Evolutionary conservation across 108 stramenopile species (phyloP).

Genomic region (Cyclostephanos tholiformis): DNA sequence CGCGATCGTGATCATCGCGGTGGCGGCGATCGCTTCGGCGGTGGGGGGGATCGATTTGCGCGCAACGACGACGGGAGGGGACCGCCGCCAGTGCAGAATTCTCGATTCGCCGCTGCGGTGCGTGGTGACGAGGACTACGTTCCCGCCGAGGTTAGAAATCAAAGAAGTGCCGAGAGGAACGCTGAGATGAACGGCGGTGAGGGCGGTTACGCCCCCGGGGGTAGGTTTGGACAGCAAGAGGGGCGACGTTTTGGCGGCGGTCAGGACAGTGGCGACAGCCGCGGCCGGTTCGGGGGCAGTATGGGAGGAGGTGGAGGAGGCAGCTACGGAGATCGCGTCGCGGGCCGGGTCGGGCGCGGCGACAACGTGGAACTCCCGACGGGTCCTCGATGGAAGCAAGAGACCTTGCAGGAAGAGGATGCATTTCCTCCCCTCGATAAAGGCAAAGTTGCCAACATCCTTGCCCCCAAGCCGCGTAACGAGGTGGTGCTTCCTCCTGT

Average conservation of each 20-base stretch:
- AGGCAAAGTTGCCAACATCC: slow-evolving; percentile 29
- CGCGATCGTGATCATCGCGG: slow-evolving; percentile 26
- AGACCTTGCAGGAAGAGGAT: slow-evolving; percentile 9
- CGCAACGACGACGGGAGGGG: slow-evolving; percentile 47
- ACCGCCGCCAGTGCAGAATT: slow-evolving; percentile 58
- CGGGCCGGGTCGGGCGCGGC: slow-evolving; percentile 34
- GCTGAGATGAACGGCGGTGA: slow-evolving; percentile 6
- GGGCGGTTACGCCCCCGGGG: neutral
- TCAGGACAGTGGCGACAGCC: slow-evolving; percentile 21
- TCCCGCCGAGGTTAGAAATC: slow-evolving; percentile 48
- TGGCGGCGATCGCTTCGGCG: slow-evolving; percentile 18
- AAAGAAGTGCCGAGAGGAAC: slow-evolving; percentile 28
- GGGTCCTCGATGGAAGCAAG: slow-evolving; percentile 44
- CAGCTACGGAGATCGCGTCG: slow-evolving; percentile 46
- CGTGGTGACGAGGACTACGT: slow-evolving; percentile 50
- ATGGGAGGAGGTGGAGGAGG: slow-evolving; percentile 41
- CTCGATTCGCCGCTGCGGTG: slow-evolving; percentile 48
- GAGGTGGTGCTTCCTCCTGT: slow-evolving; percentile 48
- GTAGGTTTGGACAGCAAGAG: slow-evolving; percentile 4
- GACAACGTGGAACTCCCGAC: slow-evolving; percentile 41
- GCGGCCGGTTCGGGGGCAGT: slow-evolving; percentile 13
- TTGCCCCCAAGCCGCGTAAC: slow-evolving; percentile 35
- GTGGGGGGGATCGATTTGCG: slow-evolving; percentile 42
- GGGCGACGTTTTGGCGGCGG: slow-evolving; percentile 27
- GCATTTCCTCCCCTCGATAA: slow-evolving; percentile 32